Evolutionary conservation across 2,329 filamentous ascomycete genomes (phyloP).

Genomic region (Ophiostoma tasmaniense): DNA sequence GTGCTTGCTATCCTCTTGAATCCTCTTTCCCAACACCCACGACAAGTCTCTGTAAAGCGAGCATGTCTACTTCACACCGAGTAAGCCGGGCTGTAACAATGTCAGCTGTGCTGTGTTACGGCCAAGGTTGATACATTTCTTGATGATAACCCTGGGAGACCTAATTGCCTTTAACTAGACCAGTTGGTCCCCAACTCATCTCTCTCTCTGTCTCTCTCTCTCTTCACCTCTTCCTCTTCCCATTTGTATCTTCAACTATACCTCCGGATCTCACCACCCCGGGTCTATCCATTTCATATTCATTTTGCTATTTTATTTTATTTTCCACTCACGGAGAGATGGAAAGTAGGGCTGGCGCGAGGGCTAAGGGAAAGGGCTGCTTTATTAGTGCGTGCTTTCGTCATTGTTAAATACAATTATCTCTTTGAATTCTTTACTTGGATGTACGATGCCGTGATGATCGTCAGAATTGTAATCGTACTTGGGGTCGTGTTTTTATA

Average conservation of each 20-base stretch:
- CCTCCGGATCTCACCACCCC: background rate
- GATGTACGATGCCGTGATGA: background rate
- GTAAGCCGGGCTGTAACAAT: slow-evolving; percentile 11
- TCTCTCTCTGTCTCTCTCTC: background rate
- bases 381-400: slow-evolving; percentile 1
- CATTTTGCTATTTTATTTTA: background rate
- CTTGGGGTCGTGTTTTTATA: background rate
- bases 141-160: background rate
- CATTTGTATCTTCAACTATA: background rate
- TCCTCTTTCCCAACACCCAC: no score
- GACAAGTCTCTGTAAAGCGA: background rate
- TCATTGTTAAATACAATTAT: slow-evolving; percentile 8
- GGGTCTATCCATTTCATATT: background rate
- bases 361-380: slow-evolving; percentile 8
- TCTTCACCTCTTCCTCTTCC: no score
- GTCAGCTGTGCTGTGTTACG: slow-evolving; percentile 19
- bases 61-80: background rate
- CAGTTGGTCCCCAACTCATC: background rate
- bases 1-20: background rate
- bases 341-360: slow-evolving; percentile 11
- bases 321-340: slow-evolving; percentile 6
- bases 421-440: background rate
- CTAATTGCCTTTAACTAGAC: background rate
- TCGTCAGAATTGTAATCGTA: no score
- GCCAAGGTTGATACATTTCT: slow-evolving; percentile 1